Evolutionary conservation across 371 early-diverging fungal species (phyloP).

Genomic region (Haplosporangium sp.): DNA sequence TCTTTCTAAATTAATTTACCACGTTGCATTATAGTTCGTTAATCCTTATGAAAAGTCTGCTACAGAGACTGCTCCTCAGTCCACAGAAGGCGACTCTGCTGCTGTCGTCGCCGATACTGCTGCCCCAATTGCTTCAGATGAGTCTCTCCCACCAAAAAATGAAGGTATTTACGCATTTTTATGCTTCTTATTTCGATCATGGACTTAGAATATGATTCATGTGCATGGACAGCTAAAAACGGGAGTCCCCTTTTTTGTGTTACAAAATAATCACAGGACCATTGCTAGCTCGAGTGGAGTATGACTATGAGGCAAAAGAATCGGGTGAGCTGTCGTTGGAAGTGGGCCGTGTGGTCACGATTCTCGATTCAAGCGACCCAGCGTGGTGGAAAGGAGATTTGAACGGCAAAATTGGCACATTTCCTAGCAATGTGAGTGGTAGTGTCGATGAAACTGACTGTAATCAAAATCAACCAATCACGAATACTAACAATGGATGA

Average conservation of each 20-base stretch:
- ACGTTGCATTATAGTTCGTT: slow-evolving; percentile 32
- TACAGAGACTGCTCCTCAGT: not conserved
- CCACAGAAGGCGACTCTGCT: slow-evolving; percentile 2
- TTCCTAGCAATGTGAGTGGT: slow-evolving; percentile 71
- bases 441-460: slow-evolving; percentile 3
- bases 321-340: slow-evolving; percentile 75
- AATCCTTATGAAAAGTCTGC: slow-evolving; percentile 33
- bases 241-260: not conserved
- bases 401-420: slow-evolving; percentile 75
- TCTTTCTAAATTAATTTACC: not conserved
- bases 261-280: slow-evolving; percentile 40
- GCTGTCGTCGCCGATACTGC: slow-evolving; percentile 8
- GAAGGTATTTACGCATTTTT: slow-evolving; percentile 25
- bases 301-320: slow-evolving; percentile 77
- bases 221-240: too few species aligned
- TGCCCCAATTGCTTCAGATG: slow-evolving; percentile 21
- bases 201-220: not conserved
- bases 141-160: slow-evolving; percentile 26
- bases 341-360: slow-evolving; percentile 73
- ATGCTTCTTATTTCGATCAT: not conserved
- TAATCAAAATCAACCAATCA: not conserved
- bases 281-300: slow-evolving; percentile 71
- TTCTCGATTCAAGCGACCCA: slow-evolving; percentile 71
- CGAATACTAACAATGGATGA: not conserved
- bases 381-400: slow-evolving; percentile 81